phyloP scores from a whole-genome alignment of 176 grass and related monocot genomes.

The Cocos nucifera region DNA sequence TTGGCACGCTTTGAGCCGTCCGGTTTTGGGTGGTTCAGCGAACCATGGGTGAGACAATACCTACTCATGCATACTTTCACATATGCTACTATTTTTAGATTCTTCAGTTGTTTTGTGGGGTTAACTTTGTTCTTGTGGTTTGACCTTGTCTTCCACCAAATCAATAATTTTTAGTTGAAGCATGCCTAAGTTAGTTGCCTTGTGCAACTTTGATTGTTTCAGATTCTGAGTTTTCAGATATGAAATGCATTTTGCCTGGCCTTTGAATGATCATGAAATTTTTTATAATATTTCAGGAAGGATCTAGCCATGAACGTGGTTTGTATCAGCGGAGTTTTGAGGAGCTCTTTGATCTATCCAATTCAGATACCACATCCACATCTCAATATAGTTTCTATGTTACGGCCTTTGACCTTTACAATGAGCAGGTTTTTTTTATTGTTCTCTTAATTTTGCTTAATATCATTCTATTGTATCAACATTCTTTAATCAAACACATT shows the following conservation, averaged over 20 bases:
- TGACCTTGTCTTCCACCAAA: too few relatives aligned
- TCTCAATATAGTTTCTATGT: constrained; percentile 83
- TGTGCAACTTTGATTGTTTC: background rate
- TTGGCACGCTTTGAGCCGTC: too few relatives aligned
- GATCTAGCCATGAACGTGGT: constrained; percentile 89
- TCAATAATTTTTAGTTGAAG: too few relatives aligned
- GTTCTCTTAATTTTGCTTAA: too few relatives aligned
- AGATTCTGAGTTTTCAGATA: background rate
- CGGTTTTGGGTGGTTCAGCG: too few relatives aligned
- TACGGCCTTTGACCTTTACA: constrained; percentile 94
- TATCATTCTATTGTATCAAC: constrained; percentile 6
- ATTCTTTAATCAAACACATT: background rate
- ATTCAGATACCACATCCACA: constrained; percentile 80
- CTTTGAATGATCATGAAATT: constrained; percentile 7
- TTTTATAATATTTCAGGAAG: constrained; percentile 63
- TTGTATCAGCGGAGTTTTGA: constrained; percentile 87
- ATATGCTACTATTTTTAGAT: too few relatives aligned
- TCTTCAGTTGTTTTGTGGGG: too few relatives aligned
- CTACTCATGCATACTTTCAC: too few relatives aligned
- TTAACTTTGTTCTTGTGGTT: too few relatives aligned
- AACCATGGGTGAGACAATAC: too few relatives aligned
- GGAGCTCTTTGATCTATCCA: constrained; percentile 94
- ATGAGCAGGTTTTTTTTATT: constrained; percentile 61
- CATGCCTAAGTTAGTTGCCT: too few relatives aligned
- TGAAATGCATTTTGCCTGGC: constrained; percentile 22